A percentile compares a stretch with the other conserved stretches of the same genome.
These are phyloP conservation scores for Euphorbia peplus DNA, from an alignment of 345 rosid genomes.

Conservation along the genomic window DNA sequence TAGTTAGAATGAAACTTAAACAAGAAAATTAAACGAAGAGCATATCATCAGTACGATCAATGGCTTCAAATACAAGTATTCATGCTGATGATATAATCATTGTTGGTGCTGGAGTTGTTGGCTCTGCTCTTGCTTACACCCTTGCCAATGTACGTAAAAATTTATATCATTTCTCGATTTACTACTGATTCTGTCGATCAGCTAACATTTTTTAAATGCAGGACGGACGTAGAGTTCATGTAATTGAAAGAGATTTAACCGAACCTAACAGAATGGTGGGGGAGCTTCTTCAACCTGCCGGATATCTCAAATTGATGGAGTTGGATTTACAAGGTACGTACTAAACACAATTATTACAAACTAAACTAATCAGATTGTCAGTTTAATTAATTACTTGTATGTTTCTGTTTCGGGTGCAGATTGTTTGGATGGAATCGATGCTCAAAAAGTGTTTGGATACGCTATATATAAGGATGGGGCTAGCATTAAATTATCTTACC, in stretches of 20 bases:
- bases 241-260: slow-evolving; percentile 12
- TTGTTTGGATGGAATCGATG: slow-evolving; percentile 53
- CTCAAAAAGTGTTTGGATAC: slow-evolving; percentile 49
- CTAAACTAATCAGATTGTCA: background rate
- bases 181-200: background rate
- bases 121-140: slow-evolving; percentile 2
- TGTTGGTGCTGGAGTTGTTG: slow-evolving; percentile 10
- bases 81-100: slow-evolving; percentile 6
- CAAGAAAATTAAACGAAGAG: no score
- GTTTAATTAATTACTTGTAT: no score
- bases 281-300: slow-evolving; percentile 38
- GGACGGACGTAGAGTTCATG: slow-evolving; percentile 2
- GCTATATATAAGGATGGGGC: slow-evolving; percentile 50
- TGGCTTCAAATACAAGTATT: no score
- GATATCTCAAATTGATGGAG: slow-evolving; percentile 36
- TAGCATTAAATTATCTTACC: slow-evolving; percentile 36
- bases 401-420: slow-evolving; percentile 22
- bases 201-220: background rate
- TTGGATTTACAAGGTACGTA: slow-evolving; percentile 38
- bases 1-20: no score
- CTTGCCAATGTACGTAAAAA: background rate
- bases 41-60: no score
- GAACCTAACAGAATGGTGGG: slow-evolving; percentile 19
- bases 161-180: no score
- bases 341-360: no score